phyloP scores from a whole-genome alignment of 331 rosid species.

The Quercus tomentella region DNA sequence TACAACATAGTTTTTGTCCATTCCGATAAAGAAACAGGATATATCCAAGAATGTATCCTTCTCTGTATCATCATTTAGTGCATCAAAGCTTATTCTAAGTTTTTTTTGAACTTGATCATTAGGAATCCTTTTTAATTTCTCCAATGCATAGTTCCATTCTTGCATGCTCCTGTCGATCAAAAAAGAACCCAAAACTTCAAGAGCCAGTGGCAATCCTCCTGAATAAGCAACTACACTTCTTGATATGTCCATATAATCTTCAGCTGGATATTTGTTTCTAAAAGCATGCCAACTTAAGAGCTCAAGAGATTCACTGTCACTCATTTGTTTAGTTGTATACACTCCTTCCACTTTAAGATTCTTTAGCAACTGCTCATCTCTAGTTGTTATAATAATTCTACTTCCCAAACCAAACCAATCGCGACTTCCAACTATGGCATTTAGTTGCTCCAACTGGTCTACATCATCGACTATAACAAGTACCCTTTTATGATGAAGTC shows the following conservation, averaged over 20 bases:
- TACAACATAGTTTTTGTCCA: conserved; percentile 14
- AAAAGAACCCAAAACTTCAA: neutral
- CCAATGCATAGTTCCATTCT: neutral
- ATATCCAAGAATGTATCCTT: conserved; percentile 32
- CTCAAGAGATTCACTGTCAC: neutral
- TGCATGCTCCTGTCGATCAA: neutral
- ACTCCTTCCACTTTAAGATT: neutral
- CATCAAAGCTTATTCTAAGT: conserved; percentile 32
- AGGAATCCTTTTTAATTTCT: conserved; percentile 16
- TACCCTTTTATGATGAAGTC: neutral
- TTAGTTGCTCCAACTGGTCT: neutral
- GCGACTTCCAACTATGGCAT: neutral
- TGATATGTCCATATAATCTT: neutral
- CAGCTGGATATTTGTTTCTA: neutral
- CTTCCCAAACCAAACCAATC: conserved; percentile 10
- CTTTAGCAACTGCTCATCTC: neutral
- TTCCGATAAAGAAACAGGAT: conserved; percentile 28
- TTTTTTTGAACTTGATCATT: neutral
- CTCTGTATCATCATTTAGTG: neutral
- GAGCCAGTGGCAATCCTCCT: neutral
- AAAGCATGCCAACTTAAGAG: conserved; percentile 21
- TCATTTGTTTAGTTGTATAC: neutral
- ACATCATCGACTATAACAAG: neutral
- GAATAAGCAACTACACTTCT: neutral
- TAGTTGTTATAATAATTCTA: conserved; percentile 6